These are phyloP conservation scores for Monosporozyma servazzii DNA, from an alignment of 805 yeast genomes.

Conservation along the genomic window DNA sequence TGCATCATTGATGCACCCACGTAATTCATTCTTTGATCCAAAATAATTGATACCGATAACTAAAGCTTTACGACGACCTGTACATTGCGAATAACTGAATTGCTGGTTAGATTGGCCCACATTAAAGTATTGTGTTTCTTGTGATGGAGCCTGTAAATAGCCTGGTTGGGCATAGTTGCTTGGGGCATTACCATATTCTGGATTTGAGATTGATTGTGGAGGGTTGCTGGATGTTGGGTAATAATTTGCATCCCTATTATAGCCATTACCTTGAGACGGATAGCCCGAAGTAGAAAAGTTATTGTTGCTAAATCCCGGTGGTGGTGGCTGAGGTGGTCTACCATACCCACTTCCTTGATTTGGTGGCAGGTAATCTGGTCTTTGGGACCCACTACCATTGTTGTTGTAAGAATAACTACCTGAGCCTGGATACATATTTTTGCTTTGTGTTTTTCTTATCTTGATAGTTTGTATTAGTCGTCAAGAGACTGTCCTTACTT, in stretches of 20 bases:
- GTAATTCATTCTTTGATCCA: constrained; percentile 49
- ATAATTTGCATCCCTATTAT: background rate
- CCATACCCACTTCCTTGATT: constrained; percentile 2
- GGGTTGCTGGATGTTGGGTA: background rate
- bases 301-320: background rate
- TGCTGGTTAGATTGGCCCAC: constrained; percentile 7
- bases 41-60: constrained; percentile 71
- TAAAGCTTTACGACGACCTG: constrained; percentile 66
- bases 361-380: constrained; percentile 14
- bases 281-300: background rate
- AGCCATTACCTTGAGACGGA: background rate
- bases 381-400: constrained; percentile 6
- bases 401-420: constrained; percentile 26
- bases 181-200: constrained; percentile 5
- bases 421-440: constrained; percentile 26
- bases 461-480: background rate
- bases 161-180: constrained; percentile 8
- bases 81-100: constrained; percentile 48
- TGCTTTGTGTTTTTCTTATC: background rate
- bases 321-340: constrained; percentile 1
- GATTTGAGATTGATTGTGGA: constrained; percentile 4
- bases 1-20: constrained; percentile 79
- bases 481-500: background rate
- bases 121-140: constrained; percentile 5
- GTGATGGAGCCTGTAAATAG: constrained; percentile 8